phyloP scores from a whole-genome alignment of 2,329 filamentous ascomycete genomes.

The Aspergillus sp. region DNA sequence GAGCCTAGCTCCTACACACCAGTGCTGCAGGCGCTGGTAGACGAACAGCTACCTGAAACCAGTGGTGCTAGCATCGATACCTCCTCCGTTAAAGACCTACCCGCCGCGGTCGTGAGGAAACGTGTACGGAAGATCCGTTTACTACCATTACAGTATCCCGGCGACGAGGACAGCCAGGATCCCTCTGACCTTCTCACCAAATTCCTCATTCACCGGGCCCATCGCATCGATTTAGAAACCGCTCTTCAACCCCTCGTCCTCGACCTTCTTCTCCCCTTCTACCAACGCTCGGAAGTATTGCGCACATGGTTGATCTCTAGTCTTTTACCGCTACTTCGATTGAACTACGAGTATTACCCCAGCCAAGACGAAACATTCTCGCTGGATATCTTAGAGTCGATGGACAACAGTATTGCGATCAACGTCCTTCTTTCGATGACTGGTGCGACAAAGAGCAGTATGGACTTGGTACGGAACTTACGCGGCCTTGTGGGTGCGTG shows the following conservation, averaged over 20 bases:
- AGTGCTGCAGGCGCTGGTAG: slow-evolving; percentile 52
- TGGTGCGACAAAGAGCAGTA: slow-evolving; percentile 34
- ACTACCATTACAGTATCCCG: slow-evolving; percentile 50
- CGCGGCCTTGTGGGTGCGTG: slow-evolving; percentile 63
- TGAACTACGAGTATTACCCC: slow-evolving; percentile 65
- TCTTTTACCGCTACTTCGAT: slow-evolving; percentile 59
- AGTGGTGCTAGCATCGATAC: slow-evolving; percentile 46
- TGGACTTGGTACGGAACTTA: slow-evolving; percentile 55
- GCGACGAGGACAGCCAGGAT: slow-evolving; percentile 47
- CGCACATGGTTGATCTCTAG: slow-evolving; percentile 63
- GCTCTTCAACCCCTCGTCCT: slow-evolving; percentile 59
- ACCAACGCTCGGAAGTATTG: slow-evolving; percentile 54
- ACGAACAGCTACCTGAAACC: slow-evolving; percentile 28
- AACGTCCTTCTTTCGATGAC: slow-evolving; percentile 55
- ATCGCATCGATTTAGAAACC: slow-evolving; percentile 61
- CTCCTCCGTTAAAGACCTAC: slow-evolving; percentile 51
- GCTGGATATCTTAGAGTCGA: slow-evolving; percentile 55
- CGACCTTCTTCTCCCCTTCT: slow-evolving; percentile 60
- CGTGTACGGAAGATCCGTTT: slow-evolving; percentile 55
- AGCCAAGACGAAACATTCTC: slow-evolving; percentile 48
- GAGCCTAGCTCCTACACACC: slow-evolving; percentile 54
- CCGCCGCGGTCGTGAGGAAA: slow-evolving; percentile 54
- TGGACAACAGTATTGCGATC: slow-evolving; percentile 55
- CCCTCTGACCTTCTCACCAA: slow-evolving; percentile 53
- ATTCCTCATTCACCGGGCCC: slow-evolving; percentile 63